Evolutionary conservation across 495 filamentous ascomycete species (phyloP).

Genomic region (Xylaria curta): DNA sequence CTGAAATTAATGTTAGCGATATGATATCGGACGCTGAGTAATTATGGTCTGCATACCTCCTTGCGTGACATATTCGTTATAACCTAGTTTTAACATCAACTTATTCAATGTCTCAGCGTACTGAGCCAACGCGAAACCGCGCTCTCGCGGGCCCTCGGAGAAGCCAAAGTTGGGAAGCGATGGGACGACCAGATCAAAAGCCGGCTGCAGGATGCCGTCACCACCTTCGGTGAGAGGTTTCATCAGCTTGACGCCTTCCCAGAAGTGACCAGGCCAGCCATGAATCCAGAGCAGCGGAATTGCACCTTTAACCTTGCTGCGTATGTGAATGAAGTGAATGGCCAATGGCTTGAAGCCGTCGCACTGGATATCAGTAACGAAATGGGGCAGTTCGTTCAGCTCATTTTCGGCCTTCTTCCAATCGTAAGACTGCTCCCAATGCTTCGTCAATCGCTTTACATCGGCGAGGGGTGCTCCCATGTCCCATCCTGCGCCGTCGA

Average conservation of each 20-base stretch:
- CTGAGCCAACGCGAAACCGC: constrained; percentile 64
- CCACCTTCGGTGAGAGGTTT: constrained; percentile 56
- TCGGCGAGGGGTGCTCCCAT: constrained; percentile 56
- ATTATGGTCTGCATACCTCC: constrained; percentile 45
- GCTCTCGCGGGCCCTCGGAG: constrained; percentile 54
- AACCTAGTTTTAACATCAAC: constrained; percentile 71
- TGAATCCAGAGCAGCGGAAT: constrained; percentile 66
- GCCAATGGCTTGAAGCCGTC: constrained; percentile 54
- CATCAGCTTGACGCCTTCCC: constrained; percentile 70
- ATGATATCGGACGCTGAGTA: constrained; percentile 5
- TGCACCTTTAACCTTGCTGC: constrained; percentile 51
- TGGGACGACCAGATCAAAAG: constrained; percentile 70
- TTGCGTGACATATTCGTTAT: constrained; percentile 63
- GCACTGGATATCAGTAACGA: constrained; percentile 55
- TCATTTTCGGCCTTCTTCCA: constrained; percentile 53
- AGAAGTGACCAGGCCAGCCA: constrained; percentile 72
- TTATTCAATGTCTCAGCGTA: constrained; percentile 67
- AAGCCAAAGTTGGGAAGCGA: constrained; percentile 75
- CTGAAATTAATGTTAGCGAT: constrained; percentile 33
- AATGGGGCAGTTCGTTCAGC: constrained; percentile 64
- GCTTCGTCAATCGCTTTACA: constrained; percentile 55
- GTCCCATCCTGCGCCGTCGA: constrained; percentile 42
- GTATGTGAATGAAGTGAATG: constrained; percentile 63
- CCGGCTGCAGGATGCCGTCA: constrained; percentile 49
- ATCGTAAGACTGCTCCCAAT: constrained; percentile 57